These are phyloP conservation scores for Helotiales sp. DNA, from an alignment of 2,329 filamentous ascomycete genomes.

Conservation along the genomic window DNA sequence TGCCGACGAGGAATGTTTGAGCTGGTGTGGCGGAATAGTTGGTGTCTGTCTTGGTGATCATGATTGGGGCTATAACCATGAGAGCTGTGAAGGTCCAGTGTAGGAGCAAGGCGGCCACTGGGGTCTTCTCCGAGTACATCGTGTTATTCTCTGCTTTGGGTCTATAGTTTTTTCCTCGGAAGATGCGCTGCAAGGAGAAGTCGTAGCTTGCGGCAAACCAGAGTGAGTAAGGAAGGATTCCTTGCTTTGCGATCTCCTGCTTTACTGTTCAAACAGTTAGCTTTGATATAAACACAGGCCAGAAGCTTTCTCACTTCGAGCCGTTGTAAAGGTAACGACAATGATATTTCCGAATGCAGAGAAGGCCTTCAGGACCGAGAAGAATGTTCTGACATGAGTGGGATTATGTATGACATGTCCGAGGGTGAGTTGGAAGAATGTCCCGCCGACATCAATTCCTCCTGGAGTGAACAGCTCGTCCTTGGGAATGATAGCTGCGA, in stretches of 20 bases:
- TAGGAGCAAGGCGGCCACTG: neutral
- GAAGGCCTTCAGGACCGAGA: slow-evolving; percentile 51
- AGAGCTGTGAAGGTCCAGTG: slow-evolving; percentile 3
- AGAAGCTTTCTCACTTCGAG: slow-evolving; percentile 39
- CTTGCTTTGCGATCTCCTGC: slow-evolving; percentile 59
- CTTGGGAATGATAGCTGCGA: slow-evolving; percentile 7
- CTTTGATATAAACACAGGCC: neutral
- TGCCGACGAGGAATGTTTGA: neutral
- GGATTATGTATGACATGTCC: slow-evolving; percentile 27
- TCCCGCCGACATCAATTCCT: slow-evolving; percentile 6
- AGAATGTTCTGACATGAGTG: slow-evolving; percentile 35
- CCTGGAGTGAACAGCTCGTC: neutral
- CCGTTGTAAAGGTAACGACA: slow-evolving; percentile 54
- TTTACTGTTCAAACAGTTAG: slow-evolving; percentile 41
- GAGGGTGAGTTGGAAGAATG: slow-evolving; percentile 39
- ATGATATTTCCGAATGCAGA: slow-evolving; percentile 57
- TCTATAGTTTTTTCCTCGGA: neutral
- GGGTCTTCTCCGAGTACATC: slow-evolving; percentile 2
- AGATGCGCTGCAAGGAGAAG: neutral
- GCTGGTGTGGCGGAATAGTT: neutral
- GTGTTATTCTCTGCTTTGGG: neutral
- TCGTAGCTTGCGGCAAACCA: slow-evolving; percentile 43
- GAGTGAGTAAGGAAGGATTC: slow-evolving; percentile 49
- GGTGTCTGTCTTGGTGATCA: neutral
- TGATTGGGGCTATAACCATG: slow-evolving; percentile 1